phyloP scores from a whole-genome alignment of 768 basidiomycete genomes.

The Mrakia blollopis region DNA sequence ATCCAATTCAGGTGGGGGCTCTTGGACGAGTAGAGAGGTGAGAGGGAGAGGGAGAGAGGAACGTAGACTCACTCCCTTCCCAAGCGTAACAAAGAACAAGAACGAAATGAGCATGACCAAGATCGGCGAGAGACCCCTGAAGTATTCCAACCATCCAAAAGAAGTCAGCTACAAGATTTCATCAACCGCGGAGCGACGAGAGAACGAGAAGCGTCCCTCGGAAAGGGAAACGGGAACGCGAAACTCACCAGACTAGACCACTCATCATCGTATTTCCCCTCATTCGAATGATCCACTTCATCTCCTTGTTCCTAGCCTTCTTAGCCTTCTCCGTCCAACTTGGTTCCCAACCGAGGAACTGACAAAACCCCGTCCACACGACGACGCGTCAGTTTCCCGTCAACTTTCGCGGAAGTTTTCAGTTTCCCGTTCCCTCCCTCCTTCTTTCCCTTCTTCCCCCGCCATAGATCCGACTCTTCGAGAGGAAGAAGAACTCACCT shows the following conservation, averaged over 20 bases:
- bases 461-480: no score
- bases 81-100: conserved; percentile 21
- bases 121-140: background rate
- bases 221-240: background rate
- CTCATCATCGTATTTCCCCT: conserved; percentile 12
- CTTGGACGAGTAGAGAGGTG: no score
- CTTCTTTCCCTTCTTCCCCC: background rate
- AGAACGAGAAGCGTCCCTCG: background rate
- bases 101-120: conserved; percentile 18
- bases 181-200: no score
- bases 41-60: background rate
- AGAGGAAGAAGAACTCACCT: conserved; percentile 51
- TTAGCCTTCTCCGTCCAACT: conserved; percentile 3
- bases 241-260: conserved; percentile 12
- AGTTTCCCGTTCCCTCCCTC: background rate
- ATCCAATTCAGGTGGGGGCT: background rate
- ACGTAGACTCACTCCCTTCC: conserved; percentile 4
- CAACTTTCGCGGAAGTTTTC: no score
- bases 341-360: conserved; percentile 30
- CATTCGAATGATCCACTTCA: conserved; percentile 18
- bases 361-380: background rate
- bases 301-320: conserved; percentile 14
- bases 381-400: no score
- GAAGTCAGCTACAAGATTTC: background rate
- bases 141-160: background rate